Conservation (phyloP, 371 early-diverging fungal genomes). For the Mortierella sp. region DNA sequence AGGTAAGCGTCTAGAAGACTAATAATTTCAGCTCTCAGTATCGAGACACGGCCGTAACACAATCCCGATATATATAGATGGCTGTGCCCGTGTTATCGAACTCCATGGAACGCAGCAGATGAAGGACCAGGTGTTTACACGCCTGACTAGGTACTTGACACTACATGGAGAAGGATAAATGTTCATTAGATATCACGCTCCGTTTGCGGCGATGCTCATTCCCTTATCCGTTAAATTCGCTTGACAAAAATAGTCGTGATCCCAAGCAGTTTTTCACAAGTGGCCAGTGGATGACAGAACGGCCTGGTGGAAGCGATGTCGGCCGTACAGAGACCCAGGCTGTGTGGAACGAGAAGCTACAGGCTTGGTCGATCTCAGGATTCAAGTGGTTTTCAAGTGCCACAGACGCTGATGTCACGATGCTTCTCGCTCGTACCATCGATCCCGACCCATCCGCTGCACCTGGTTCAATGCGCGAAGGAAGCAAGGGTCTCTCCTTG, state of each 20-base stretch:
- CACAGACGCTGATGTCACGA: constrained; percentile 75
- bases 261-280: constrained; percentile 68
- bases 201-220: no score
- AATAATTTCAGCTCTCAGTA: no score
- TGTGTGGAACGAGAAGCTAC: constrained; percentile 54
- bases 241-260: constrained; percentile 56
- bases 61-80: constrained; percentile 56
- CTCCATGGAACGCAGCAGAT: constrained; percentile 62
- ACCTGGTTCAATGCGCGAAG: constrained; percentile 48
- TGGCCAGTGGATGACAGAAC: constrained; percentile 85
- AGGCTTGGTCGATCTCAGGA: constrained; percentile 67
- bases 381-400: constrained; percentile 83
- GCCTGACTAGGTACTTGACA: constrained; percentile 43
- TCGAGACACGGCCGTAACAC: no score
- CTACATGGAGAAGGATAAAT: no score
- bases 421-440: constrained; percentile 70
- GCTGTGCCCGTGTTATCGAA: constrained; percentile 72
- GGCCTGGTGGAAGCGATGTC: constrained; percentile 76
- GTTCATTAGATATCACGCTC: no score
- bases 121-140: constrained; percentile 59
- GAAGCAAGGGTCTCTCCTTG: constrained; percentile 70
- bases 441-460: constrained; percentile 54
- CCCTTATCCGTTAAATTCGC: no score
- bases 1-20: constrained; percentile 5
- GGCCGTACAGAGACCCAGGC: constrained; percentile 68